A percentile compares a stretch with the other conserved stretches of the same genome.
These are phyloP conservation scores for Calonectria hongkongensis DNA, from an alignment of 2,329 filamentous ascomycete species.

Conservation along the genomic window DNA sequence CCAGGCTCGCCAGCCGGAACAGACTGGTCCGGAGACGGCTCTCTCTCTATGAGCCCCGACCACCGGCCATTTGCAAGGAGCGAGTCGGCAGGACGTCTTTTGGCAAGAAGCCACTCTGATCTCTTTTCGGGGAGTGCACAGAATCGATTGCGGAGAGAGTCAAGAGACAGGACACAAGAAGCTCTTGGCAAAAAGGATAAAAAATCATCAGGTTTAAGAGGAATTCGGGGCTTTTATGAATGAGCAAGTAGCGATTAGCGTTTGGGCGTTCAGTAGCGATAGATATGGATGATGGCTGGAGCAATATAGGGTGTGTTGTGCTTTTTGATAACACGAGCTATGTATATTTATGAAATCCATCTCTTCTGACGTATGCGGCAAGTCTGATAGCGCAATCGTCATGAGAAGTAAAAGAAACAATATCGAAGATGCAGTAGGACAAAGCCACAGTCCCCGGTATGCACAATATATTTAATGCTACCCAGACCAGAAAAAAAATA, in stretches of 20 bases:
- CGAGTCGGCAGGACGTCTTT: conserved; percentile 56
- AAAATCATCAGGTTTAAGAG: conserved; percentile 62
- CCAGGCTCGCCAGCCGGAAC: conserved; percentile 62
- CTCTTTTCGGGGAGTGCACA: conserved; percentile 66
- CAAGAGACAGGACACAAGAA: conserved; percentile 68
- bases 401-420: no score
- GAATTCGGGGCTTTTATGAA: conserved; percentile 63
- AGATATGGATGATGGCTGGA: background rate
- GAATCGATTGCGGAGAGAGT: conserved; percentile 68
- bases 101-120: conserved; percentile 50
- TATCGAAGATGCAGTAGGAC: background rate
- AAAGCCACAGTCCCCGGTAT: background rate
- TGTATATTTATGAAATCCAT: background rate
- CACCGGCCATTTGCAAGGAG: conserved; percentile 68
- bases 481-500: background rate
- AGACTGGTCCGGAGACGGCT: conserved; percentile 55
- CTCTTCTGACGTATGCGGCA: background rate
- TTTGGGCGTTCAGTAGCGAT: conserved; percentile 21
- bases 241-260: conserved; percentile 41
- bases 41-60: conserved; percentile 60
- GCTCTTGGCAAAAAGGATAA: conserved; percentile 60
- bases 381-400: background rate
- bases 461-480: background rate
- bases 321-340: background rate
- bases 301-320: background rate